Conservation (phyloP, 2,329 filamentous ascomycete species). For the Fusarium sp. region DNA sequence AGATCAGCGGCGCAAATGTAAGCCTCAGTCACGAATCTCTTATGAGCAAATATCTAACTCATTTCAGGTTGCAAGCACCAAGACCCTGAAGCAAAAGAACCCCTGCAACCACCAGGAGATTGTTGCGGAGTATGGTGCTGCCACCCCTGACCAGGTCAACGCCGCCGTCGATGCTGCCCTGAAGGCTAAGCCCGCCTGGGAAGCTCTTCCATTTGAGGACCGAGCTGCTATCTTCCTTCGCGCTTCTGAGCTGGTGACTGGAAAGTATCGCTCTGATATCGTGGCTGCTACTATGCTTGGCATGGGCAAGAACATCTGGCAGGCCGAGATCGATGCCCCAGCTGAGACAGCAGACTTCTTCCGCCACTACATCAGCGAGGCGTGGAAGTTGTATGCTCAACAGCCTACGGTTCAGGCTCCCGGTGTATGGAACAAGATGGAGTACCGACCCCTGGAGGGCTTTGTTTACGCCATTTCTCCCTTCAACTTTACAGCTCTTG, state of each 20-base stretch:
- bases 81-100: conserved; percentile 30
- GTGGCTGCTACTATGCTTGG: conserved; percentile 36
- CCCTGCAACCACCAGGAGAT: conserved; percentile 29
- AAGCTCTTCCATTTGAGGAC: conserved; percentile 30
- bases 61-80: conserved; percentile 6
- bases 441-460: conserved; percentile 55
- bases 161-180: conserved; percentile 34
- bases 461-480: conserved; percentile 57
- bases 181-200: conserved; percentile 30
- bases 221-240: conserved; percentile 33
- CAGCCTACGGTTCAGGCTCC: conserved; percentile 18
- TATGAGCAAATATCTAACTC: not conserved
- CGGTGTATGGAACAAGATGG: conserved; percentile 40
- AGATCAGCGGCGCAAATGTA: conserved; percentile 17
- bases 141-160: conserved; percentile 33
- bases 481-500: conserved; percentile 58
- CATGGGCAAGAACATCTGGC: conserved; percentile 39
- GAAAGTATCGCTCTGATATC: conserved; percentile 36
- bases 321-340: conserved; percentile 34
- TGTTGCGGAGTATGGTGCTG: conserved; percentile 31
- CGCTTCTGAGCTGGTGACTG: conserved; percentile 31
- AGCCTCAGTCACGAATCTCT: too few relatives aligned
- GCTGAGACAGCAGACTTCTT: conserved; percentile 51
- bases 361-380: conserved; percentile 39
- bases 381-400: conserved; percentile 30